Percentiles rank a stretch among this genome's conserved stretches.
Evolutionary conservation across 2,329 filamentous ascomycete genomes (phyloP).

Genomic region (Coleophoma eucalyptorum): DNA sequence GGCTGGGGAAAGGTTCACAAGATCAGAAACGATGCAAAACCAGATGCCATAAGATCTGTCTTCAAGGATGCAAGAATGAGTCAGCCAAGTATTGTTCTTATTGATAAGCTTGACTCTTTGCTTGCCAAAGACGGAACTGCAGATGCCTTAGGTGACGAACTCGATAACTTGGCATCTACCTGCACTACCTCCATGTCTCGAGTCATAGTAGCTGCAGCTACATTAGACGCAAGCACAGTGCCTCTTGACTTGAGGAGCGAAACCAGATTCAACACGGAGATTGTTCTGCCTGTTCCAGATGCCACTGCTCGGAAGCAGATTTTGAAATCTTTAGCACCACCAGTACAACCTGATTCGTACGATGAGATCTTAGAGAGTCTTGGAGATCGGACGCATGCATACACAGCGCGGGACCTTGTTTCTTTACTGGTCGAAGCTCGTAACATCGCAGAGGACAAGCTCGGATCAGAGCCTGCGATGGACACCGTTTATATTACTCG

Average conservation of each 20-base stretch:
- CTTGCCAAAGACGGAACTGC: conserved; percentile 56
- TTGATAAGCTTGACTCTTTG: conserved; percentile 73
- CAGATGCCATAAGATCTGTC: conserved; percentile 56
- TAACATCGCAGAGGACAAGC: conserved; percentile 28
- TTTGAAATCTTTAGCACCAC: conserved; percentile 47
- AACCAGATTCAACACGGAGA: conserved; percentile 61
- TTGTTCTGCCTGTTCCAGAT: conserved; percentile 77
- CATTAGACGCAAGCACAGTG: conserved; percentile 69
- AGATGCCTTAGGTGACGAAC: conserved; percentile 46
- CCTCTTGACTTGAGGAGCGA: conserved; percentile 63
- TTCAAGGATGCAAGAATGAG: conserved; percentile 66
- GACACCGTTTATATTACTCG: conserved; percentile 18
- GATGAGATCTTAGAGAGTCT: conserved; percentile 55
- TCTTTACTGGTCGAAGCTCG: conserved; percentile 55
- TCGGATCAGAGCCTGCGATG: conserved; percentile 2
- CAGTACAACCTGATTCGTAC: conserved; percentile 41
- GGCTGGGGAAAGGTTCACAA: conserved; percentile 68
- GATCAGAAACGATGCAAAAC: conserved; percentile 53
- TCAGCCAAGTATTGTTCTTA: conserved; percentile 73
- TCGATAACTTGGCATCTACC: conserved; percentile 47
- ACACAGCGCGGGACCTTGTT: conserved; percentile 74
- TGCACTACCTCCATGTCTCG: conserved; percentile 32
- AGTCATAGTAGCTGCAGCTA: conserved; percentile 73
- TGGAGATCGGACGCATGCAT: conserved; percentile 79
- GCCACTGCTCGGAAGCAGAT: conserved; percentile 69